Base-by-base conservation (phyloP, 2,329 filamentous ascomycete species). In the Onygenales sp. region DNA sequence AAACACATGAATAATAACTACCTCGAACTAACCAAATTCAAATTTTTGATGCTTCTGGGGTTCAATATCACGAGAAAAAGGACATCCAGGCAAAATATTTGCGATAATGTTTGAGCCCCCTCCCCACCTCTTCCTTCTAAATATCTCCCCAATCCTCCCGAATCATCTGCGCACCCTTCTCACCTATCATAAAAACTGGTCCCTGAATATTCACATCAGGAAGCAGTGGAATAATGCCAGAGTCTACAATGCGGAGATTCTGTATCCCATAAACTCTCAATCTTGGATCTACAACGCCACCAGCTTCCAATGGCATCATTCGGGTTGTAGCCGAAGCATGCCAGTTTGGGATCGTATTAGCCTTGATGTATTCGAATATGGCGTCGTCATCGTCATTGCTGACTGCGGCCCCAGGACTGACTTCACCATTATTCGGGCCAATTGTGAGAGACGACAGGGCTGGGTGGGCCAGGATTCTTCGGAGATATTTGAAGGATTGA, bases 401-500 rank as follows among this genome's bases (percentile, higher is more conserved):
- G 14, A 65, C 57, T 3, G 33, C 52, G 0, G 58, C 49, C 2
- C 62, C 62, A 2, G 62, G 63, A 7, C 55, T 54, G 27, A 63
- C 59, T 52, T 62, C 61, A 11, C 59, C 61, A 8, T 57, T 44
- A 39, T 54, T 52, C 3, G 53, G 52, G 3, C 61, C 61, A n/a
- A 57, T 49, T 1, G 59, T 61, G 45, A 52, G 56, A 8, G 55
- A 13, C 10, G 13, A 21, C 51, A 59, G 56, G 43, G 54, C 47
- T 10, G 55, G 59, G 36, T 62, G 58, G 5, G 57, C 53, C 14
- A 63, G 55, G 43, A 64, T 60, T 14, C 55, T 55, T 13, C 62
- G 58, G 3, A 64, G 60, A 35, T 63, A 58, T 9, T 56, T 55
- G 56, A 64, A 63, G 2, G 60, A 53, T 32, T 60, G 55, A 17